Evolutionary conservation across 441 rosid genomes (phyloP), one percentile per base, ranked within the genome.

Genomic region (Macaranga tanarius): DNA sequence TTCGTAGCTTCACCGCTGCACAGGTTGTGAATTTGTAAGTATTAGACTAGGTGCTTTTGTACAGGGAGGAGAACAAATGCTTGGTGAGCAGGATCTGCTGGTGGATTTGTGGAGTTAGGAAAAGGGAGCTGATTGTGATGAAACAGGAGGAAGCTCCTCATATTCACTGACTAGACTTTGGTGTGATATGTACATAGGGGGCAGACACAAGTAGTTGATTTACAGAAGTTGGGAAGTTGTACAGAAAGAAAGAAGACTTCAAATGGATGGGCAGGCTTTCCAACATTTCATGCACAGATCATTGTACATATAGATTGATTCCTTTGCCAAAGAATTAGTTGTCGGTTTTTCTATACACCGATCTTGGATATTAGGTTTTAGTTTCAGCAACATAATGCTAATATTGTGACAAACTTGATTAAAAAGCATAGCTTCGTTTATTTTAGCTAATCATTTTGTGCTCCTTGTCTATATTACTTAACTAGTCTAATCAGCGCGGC

Each of bases 11-110:
- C 52, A 13, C 76, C 72, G 80, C 38, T 52, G 77, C 67, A 61
- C 70, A 67, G 77, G 42, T 71, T 80, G 82, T 76, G 80, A 75
- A 82, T 83, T 48, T 88, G 90, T 85, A 83, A 85, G 64, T 86
- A 85, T 72, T 82, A 81, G 83, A 55, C 69, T 72, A 81, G 85
- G 74, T 65, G 65, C 64, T 28, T 63, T 56, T 74, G 76, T 80
- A 79, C 83, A 84, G 82, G 78, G 75, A 79, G 75, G 67, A 28
- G 71, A 44, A 70, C 2, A 68, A 62, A 23, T 34, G 52, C 42
- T 2, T 50, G 72, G 15, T 13, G 34, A 50, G 73, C 22, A 59
- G 63, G 67, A 68, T 20, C 11, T 11, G 34, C 58, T n/a, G 61
- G 65, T 56, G 67, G 44, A 25, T n/a, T 56, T 16, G 13, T 38